These are phyloP conservation scores for Bjerkandera adusta DNA, from an alignment of 1,284 basidiomycete genomes.

Conservation along the genomic window DNA sequence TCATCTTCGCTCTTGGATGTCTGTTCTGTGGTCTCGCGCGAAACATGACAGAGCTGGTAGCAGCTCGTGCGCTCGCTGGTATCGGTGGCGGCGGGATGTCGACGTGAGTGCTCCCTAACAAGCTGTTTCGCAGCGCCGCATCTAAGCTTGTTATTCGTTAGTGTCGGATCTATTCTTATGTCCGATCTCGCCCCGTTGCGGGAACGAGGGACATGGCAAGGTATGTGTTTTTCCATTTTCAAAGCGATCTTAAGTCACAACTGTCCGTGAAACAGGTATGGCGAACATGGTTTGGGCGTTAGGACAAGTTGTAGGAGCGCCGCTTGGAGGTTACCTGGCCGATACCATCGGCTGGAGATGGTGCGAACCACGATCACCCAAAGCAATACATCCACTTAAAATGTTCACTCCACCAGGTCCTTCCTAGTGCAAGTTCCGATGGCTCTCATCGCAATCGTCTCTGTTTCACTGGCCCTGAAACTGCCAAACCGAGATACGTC, in stretches of 20 bases:
- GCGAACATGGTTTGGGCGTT: slow-evolving; percentile 55
- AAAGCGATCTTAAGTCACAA: neutral
- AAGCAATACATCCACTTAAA: neutral
- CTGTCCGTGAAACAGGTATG: slow-evolving; percentile 41
- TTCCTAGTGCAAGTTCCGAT: slow-evolving; percentile 60
- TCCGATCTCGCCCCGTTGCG: slow-evolving; percentile 61
- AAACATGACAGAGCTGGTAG: slow-evolving; percentile 55
- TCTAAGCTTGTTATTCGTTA: slow-evolving; percentile 25
- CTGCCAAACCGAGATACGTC: slow-evolving; percentile 40
- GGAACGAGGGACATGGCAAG: slow-evolving; percentile 63
- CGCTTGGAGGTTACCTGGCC: slow-evolving; percentile 54
- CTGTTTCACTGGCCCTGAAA: slow-evolving; percentile 48
- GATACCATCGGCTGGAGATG: slow-evolving; percentile 68
- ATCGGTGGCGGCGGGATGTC: slow-evolving; percentile 66
- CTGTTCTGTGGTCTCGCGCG: slow-evolving; percentile 51
- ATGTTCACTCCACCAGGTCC: slow-evolving; percentile 37
- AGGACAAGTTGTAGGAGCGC: slow-evolving; percentile 55
- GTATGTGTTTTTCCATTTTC: slow-evolving; percentile 24
- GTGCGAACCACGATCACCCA: slow-evolving; percentile 36
- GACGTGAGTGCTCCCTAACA: slow-evolving; percentile 40
- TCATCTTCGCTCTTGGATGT: slow-evolving; percentile 52
- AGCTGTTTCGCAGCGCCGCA: neutral
- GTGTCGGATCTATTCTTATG: slow-evolving; percentile 59
- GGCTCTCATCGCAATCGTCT: slow-evolving; percentile 47
- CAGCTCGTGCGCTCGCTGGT: slow-evolving; percentile 54